These are phyloP conservation scores for Penicillium sp. DNA, from an alignment of 2,329 filamentous ascomycete genomes.

Conservation along the genomic window DNA sequence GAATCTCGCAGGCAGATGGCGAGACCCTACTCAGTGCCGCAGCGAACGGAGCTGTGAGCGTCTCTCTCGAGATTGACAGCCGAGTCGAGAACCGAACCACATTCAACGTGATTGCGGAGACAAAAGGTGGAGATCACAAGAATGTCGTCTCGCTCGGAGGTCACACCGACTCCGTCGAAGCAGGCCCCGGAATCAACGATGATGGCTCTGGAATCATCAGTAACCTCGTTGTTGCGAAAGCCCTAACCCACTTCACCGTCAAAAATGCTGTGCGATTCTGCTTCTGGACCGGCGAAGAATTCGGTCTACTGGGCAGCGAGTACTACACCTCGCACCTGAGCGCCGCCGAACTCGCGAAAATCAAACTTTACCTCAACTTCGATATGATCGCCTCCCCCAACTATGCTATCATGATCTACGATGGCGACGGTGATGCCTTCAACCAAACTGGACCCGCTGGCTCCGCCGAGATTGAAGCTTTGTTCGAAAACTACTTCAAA, in stretches of 20 bases:
- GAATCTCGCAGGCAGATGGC: constrained; percentile 63
- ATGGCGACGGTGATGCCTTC: constrained; percentile 48
- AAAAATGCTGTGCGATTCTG: constrained; percentile 70
- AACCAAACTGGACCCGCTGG: constrained; percentile 60
- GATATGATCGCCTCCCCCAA: constrained; percentile 72
- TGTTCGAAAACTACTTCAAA: constrained; percentile 70
- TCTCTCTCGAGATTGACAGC: constrained; percentile 46
- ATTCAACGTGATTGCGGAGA: constrained; percentile 63
- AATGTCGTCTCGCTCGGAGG: constrained; percentile 62
- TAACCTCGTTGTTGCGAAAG: constrained; percentile 61
- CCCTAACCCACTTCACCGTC: constrained; percentile 70
- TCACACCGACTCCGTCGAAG: constrained; percentile 63
- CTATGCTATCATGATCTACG: constrained; percentile 58
- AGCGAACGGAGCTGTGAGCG: constrained; percentile 39
- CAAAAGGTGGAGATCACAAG: constrained; percentile 59
- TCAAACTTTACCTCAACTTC: constrained; percentile 69
- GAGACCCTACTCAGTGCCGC: constrained; percentile 58
- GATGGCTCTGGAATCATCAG: constrained; percentile 70
- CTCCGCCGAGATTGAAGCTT: constrained; percentile 67
- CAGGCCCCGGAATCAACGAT: constrained; percentile 74
- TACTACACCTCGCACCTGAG: constrained; percentile 57
- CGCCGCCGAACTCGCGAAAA: constrained; percentile 57
- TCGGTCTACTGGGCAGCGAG: constrained; percentile 62
- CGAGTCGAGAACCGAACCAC: constrained; percentile 52
- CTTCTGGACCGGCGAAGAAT: constrained; percentile 67